Base-by-base conservation (phyloP, 2,329 filamentous ascomycete genomes). In the Dactylellina drechsleri region DNA sequence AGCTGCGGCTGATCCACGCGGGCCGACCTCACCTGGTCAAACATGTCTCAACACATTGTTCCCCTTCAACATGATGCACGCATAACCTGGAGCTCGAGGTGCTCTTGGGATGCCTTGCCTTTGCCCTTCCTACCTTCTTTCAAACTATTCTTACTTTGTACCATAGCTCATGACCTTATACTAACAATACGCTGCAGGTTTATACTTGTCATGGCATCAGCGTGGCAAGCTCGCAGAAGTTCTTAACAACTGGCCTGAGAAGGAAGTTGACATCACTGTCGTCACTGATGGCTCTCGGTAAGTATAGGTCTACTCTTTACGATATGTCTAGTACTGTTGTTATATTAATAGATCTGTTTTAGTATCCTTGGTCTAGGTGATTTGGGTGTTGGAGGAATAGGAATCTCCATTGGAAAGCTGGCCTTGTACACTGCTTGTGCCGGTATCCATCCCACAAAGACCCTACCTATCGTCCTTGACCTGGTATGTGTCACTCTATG, bases 351-450 rank as follows among this genome's bases (percentile, higher is more conserved):
- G 5, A 20, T 13, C 3, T 20, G 18, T n/a, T 2, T 31, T 58
- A 75, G 71, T 43, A 90, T 89, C 82, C 89, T 93, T 71, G 94
- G 95, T 80, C 88, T 99, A 43, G 95, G 95, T 79, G 95, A 99
- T 83, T 87, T 98, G 68, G 95, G 95, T 79, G 90, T 99, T 78
- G 97, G 97, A 83, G 95, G 95, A 80, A 96, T 98, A 85, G 95
- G 95, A 78, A 99, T 99, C 83, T 93, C 95, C 76, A 94, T 99
- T 79, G 95, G 95, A 81, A 99, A 99, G 85, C 87, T 98, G 76
- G 89, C 93, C 77, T 87, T 99, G 62, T 99, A 99, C 86, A 97
- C 92, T 72, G 93, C 91, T 53, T 96, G 94, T 80, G 95, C 95
- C 70, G 95, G 95, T 81, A 97, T 98, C 83, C 89, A 93, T 83